phyloP scores from a whole-genome alignment of 1,284 basidiomycete species.

The Fomitopsis schrenkii region DNA sequence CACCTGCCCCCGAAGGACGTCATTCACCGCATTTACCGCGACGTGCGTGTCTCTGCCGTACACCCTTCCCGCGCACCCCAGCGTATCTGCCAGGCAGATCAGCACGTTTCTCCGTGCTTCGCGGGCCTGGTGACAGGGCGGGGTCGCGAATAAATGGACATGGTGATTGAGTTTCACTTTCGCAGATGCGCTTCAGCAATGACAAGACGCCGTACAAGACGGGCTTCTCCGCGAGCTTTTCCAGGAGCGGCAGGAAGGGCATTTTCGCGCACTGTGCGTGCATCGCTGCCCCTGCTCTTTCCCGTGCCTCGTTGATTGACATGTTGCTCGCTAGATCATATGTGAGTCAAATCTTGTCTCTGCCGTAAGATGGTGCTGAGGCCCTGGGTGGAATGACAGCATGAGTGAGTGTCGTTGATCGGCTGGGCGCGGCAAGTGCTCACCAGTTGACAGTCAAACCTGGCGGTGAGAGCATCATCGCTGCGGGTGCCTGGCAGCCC shows the following conservation, averaged over 20 bases:
- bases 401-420: constrained; percentile 10
- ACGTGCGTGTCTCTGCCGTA: constrained; percentile 43
- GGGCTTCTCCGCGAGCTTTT: constrained; percentile 73
- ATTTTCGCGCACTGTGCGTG: constrained; percentile 74
- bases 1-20: constrained; percentile 84
- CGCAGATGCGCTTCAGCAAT: constrained; percentile 83
- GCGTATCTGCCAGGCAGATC: background rate
- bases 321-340: background rate
- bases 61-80: background rate
- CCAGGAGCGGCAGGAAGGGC: constrained; percentile 76
- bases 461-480: constrained; percentile 65
- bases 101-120: background rate
- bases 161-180: background rate
- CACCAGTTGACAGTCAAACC: constrained; percentile 54
- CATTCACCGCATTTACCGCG: constrained; percentile 80
- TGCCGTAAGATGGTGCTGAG: background rate
- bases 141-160: background rate
- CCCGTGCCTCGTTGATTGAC: background rate
- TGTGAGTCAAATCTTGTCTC: background rate
- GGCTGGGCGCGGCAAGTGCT: background rate
- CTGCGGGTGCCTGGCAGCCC: constrained; percentile 84
- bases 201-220: constrained; percentile 93
- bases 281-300: background rate
- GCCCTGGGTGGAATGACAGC: background rate
- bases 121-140: background rate